Percentiles rank a stretch among this genome's conserved stretches.
Evolutionary conservation across 345 rosid species (phyloP).

Genomic region (Zanthoxylum bungeanum): DNA sequence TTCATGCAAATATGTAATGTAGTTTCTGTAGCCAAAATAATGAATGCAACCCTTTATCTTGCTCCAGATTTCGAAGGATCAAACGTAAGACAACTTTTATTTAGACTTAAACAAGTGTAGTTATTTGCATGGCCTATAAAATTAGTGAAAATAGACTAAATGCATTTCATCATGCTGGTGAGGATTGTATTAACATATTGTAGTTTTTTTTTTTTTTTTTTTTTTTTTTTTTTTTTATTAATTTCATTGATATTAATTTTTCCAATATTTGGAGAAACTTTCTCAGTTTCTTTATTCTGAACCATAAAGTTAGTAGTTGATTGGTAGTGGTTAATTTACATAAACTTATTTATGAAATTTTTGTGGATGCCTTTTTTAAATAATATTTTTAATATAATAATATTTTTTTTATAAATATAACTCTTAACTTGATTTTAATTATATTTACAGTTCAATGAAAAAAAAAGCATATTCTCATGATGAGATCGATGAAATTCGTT

Average conservation of each 20-base stretch:
- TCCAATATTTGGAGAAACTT: not conserved
- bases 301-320: not conserved
- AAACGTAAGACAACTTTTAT: slow-evolving; percentile 53
- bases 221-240: too few relatives aligned
- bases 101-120: not conserved
- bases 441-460: too few relatives aligned
- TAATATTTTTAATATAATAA: slow-evolving; percentile 5
- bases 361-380: not conserved
- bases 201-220: too few relatives aligned
- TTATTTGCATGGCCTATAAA: not conserved
- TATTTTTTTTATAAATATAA: too few relatives aligned
- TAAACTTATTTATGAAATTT: not conserved
- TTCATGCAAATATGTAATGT: slow-evolving; percentile 95
- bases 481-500: too few relatives aligned
- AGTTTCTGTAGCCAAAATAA: slow-evolving; percentile 94
- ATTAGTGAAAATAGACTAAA: not conserved
- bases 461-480: too few relatives aligned
- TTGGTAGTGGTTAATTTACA: not conserved
- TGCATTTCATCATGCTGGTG: not conserved
- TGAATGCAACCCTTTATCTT: slow-evolving; percentile 97
- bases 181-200: not conserved
- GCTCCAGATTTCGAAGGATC: slow-evolving; percentile 99
- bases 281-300: not conserved
- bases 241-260: not conserved
- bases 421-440: too few relatives aligned